Base-by-base conservation (phyloP, 2,329 filamentous ascomycete genomes). In the Capronia epimyces region DNA sequence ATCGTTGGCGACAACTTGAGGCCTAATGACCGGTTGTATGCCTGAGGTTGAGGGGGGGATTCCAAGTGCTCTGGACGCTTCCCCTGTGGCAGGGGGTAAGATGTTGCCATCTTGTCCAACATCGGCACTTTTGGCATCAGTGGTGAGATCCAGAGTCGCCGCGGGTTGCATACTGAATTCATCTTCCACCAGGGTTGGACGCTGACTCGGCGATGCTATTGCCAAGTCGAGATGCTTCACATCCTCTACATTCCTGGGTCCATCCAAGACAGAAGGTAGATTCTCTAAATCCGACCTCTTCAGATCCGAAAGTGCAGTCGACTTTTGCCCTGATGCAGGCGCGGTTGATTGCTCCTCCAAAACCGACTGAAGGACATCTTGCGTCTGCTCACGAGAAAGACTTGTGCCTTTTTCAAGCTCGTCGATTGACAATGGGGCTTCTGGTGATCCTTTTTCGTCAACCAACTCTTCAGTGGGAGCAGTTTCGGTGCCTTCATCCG, bases 201-300 rank as follows among this genome's bases (percentile, higher is more conserved):
- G 37, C 18, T 52, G 49, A 34, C 32, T 29, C 21, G 43, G 44
- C 16, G 41, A 41, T 20, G 46, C 34, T 43, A 61, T 43, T n/a
- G 78, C 80, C 41, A 84, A 71, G 64, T 85, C 81, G 8, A 84
- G 69, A 65, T 83, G 81, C 37, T 76, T 76, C 15, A 83, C 74
- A 50, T 78, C 75, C 43, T 82, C 74, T 34, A 75, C 71, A 41
- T 76, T 52, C 4, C 45, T 46, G n/a, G 52, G 54, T 8, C 54
- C 52, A 12, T 59, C 54, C 15, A 57, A 24, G 34, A 59, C 47
- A 12, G 57, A 54, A 27, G 59, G 53, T 10, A 57, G 49, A 37
- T 31, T 49, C 12, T 56, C 36, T 9, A 61, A 42, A 37, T 60
- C 59, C 4, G 46, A 50, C 9, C 46, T 49, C 20, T 46, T 58